Base-by-base conservation (phyloP, 1,139 yeast genomes). In the Entelexis paramagnoliae region DNA sequence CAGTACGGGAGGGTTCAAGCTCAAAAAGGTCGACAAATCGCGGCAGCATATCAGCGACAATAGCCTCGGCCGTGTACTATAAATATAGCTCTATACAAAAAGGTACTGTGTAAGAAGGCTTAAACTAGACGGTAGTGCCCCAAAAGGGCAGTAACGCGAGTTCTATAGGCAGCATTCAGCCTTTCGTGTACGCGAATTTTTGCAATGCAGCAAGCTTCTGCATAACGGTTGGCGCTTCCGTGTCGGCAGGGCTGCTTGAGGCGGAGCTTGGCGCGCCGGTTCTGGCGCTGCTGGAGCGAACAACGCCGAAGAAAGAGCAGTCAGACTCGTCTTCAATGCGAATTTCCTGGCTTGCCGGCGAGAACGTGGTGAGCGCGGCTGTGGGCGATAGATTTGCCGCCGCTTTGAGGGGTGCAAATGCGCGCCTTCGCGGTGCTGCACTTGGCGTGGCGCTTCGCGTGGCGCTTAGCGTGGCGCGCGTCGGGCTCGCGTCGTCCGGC, bases 61-160 rank as follows among this genome's bases (percentile, higher is more conserved):
- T 20, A 67, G 69, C 8, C 76, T 76, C 13, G 83, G 83, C 6
- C 69, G 72, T 55, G 82, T 78, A 10, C 62, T 77, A 49, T 73
- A 63, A 42, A 42, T 30, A 30, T 17, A 42, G 29, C 16, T 48
- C 32, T 47, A 22, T 22, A 46, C 16, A 26, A 26, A 26, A 26
- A 38, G 13, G 14, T 20, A 11, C 16, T 22, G 22, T 17, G 24
- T 35, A 39, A n/a, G 13, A 38, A 8, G 22, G 3, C 17, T 22
- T 17, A 11, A 20, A 22, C 6, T 22, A 22, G 24, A 22, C n/a
- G n/a, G n/a, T n/a, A n/a, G n/a, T n/a, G n/a, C n/a, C n/a, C n/a
- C n/a, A n/a, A n/a, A n/a, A n/a, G n/a, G n/a, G n/a, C n/a, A n/a
- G n/a, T n/a, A n/a, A n/a, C n/a, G n/a, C n/a, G n/a, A n/a, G n/a